phyloP scores from a whole-genome alignment of 1,284 basidiomycete genomes.

The Cerrena zonata region DNA sequence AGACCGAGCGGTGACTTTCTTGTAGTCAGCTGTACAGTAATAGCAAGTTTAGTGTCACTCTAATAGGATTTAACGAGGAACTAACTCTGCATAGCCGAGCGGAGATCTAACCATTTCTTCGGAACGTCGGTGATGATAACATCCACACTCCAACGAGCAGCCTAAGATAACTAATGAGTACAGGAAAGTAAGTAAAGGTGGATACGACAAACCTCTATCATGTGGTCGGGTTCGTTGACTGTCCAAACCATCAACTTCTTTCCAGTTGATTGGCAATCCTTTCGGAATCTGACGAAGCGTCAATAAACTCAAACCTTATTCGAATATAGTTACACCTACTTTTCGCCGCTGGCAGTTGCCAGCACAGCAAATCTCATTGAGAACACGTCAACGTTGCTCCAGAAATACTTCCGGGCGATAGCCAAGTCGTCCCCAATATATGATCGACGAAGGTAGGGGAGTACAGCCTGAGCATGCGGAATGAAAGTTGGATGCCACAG shows the following conservation, averaged over 20 bases:
- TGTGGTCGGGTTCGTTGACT: slow-evolving; percentile 84
- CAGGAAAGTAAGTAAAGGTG: neutral
- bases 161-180: slow-evolving; percentile 37
- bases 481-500: slow-evolving; percentile 95
- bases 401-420: slow-evolving; percentile 84
- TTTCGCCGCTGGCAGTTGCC: slow-evolving; percentile 66
- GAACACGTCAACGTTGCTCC: slow-evolving; percentile 84
- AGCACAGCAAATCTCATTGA: slow-evolving; percentile 78
- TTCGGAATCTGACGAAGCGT: slow-evolving; percentile 52
- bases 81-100: slow-evolving; percentile 55
- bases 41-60: neutral
- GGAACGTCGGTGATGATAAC: slow-evolving; percentile 88
- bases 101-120: slow-evolving; percentile 69
- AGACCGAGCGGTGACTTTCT: slow-evolving; percentile 54
- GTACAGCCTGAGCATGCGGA: slow-evolving; percentile 61
- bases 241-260: slow-evolving; percentile 97
- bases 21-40: slow-evolving; percentile 68
- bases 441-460: slow-evolving; percentile 81
- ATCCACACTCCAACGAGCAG: slow-evolving; percentile 86
- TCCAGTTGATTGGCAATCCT: slow-evolving; percentile 71
- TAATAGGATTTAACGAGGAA: neutral
- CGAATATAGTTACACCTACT: slow-evolving; percentile 36
- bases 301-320: neutral
- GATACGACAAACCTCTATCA: slow-evolving; percentile 71
- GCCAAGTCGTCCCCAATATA: slow-evolving; percentile 75